Evolutionary conservation across 2,329 filamentous ascomycete species (phyloP), one percentile per base, ranked within the genome.

Genomic region (Aureobasidium subglaciale): DNA sequence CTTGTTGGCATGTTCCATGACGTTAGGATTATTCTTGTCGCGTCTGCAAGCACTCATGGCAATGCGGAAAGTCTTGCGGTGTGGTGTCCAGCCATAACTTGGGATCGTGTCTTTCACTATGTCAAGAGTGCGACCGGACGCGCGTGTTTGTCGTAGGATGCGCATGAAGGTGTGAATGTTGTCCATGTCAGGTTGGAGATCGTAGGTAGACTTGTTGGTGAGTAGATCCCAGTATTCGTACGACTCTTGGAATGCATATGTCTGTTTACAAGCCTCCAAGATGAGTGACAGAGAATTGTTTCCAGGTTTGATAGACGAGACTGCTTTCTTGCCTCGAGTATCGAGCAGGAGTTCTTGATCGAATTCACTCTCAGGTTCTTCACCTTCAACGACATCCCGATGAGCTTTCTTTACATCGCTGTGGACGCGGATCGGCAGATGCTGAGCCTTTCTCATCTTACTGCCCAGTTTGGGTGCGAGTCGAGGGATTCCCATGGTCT

Each of bases 401-500:
- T 22, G 8, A 6, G 45, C 46, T n/a, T 54, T 50, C 24, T 35
- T 37, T 5, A 56, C 25, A 10, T 30, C 49, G 38, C 34, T 5
- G 4, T 11, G n/a, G 7, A 24, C n/a, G 18, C 18, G 30, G 16
- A 32, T 22, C 5, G 63, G 66, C 4, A 70, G 61, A 55, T 68
- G 66, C n/a, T 60, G 58, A 5, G 55, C 61, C 16, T 62, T 57
- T 9, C 68, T 60, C 10, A 63, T 61, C 10, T 60, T 30, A 43
- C 58, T 63, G 45, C 69, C 61, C 15, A 74, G 49, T 43, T 66
- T 68, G 61, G 70, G 64, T 61, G 76, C 62, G 69, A 75, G 61
- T 74, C 82, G 80, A 30, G 85, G 82, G 38, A 96, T 79, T 43
- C 82, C 80, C 83, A 92, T 91, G 1, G 90, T 88, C 70, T 96